Base-by-base conservation (phyloP, 208 protist species). In the Phytomonas francai region DNA sequence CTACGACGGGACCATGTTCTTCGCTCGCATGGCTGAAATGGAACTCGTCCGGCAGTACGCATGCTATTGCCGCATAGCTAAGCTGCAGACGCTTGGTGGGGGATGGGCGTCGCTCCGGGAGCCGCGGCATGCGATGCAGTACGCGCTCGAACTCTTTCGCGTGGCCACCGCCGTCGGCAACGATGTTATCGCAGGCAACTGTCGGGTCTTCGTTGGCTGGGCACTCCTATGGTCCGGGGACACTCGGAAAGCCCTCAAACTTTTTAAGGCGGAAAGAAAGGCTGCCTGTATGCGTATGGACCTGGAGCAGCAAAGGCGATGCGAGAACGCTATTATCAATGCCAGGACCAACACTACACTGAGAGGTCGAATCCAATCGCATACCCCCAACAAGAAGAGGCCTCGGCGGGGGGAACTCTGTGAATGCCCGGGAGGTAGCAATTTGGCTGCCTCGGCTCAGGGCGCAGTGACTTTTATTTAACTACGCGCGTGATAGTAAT, bases 21-120 rank as follows among this genome's bases (percentile, higher is more conserved):
- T 74, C 81, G 80, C 81, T 3, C 54, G 59, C 39, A 59, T 83
- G 11, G 83, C 79, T 9, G 59, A 83, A 42, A 39, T 70, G 14
- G 79, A 85, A 63, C 72, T 81, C 70, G 63, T 67, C 34, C 80
- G 82, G n/a, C 80, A 89, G 71, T 90, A 85, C 74, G 57, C 51
- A 12, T 71, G 67, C 8, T 58, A 65, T 4, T 77, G 75, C 62
- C 64, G 70, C 34, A 86, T 93, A 29, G 87, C 87, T 9, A 63
- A 80, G 60, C 67, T 90, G 32, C 79, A 86, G 64, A 90, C 84
- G 2, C 63, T 90, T 19, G 87, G 87, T 45, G 87, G 87, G 22
- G 87, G 87, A 1, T 93, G 87, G 84, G 87, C 87, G 0, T 90
- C 87, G 28, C 72, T 93, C 65, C 79, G 80, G 27, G 76, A 79